Evolutionary conservation across 1,139 yeast genomes (phyloP).

Genomic region (Yamadazyma spencermartinsiae): DNA sequence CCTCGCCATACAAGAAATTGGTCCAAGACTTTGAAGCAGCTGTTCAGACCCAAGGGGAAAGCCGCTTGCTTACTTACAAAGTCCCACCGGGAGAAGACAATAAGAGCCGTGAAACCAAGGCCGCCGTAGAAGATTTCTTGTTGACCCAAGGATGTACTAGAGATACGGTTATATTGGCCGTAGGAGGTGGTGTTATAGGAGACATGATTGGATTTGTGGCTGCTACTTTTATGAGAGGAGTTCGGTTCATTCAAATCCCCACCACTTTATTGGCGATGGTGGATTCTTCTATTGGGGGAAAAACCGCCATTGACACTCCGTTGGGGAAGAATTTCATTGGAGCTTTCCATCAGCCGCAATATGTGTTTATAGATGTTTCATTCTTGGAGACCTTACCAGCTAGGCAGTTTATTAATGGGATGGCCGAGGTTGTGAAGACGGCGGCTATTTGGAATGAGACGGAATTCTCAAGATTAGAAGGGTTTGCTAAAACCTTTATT

Average conservation of each 20-base stretch:
- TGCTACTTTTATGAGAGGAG: slow-evolving; percentile 98
- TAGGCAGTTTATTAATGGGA: slow-evolving; percentile 95
- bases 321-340: slow-evolving; percentile 95
- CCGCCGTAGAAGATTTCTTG: slow-evolving; percentile 88
- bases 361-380: slow-evolving; percentile 83
- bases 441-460: slow-evolving; percentile 96
- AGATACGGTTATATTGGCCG: slow-evolving; percentile 91
- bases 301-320: slow-evolving; percentile 98
- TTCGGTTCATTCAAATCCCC: slow-evolving; percentile 90
- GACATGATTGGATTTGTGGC: slow-evolving; percentile 99
- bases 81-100: slow-evolving; percentile 94
- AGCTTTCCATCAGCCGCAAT: slow-evolving; percentile 95
- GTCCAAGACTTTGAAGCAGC: slow-evolving; percentile 32
- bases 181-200: slow-evolving; percentile 99
- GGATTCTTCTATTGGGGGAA: slow-evolving; percentile 97
- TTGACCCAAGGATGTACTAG: slow-evolving; percentile 89
- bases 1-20: slow-evolving; percentile 56
- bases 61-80: slow-evolving; percentile 70
- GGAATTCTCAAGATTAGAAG: slow-evolving; percentile 83
- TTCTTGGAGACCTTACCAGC: slow-evolving; percentile 88
- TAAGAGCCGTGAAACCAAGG: slow-evolving; percentile 87
- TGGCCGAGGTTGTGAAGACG: slow-evolving; percentile 97
- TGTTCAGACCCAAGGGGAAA: slow-evolving; percentile 29
- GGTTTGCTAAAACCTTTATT: slow-evolving; percentile 67
- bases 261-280: slow-evolving; percentile 96